Percentiles rank a stretch among this genome's conserved stretches.
Evolutionary conservation across 2,329 filamentous ascomycete genomes (phyloP).

Genomic region (Colletotrichum chlorophyti): DNA sequence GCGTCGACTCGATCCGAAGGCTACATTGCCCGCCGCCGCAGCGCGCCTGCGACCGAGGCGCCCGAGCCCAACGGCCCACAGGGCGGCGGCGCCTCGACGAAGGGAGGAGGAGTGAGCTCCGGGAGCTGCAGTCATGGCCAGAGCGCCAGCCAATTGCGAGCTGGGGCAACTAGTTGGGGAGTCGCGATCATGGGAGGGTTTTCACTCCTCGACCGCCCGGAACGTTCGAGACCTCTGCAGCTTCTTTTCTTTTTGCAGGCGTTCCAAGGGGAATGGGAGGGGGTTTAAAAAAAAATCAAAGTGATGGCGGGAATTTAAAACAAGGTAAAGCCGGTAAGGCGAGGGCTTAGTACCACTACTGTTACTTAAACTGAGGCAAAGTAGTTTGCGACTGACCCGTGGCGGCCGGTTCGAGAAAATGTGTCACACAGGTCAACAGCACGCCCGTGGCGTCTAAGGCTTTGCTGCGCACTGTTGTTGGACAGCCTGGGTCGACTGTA

Average conservation of each 20-base stretch:
- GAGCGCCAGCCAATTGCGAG: conserved; percentile 27
- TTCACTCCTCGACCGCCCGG: not conserved
- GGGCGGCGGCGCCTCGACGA: conserved; percentile 12
- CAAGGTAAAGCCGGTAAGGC: not conserved
- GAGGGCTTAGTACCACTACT: no score
- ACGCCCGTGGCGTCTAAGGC: no score
- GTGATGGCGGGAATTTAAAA: not conserved
- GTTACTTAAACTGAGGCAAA: no score
- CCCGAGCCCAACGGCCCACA: conserved; percentile 21
- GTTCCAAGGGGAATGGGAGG: no score
- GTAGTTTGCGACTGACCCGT: not conserved
- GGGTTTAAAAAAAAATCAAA: no score
- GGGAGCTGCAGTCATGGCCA: conserved; percentile 27
- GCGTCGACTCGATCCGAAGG: conserved; percentile 21
- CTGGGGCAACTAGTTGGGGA: conserved; percentile 25
- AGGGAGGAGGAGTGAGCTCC: conserved; percentile 17
- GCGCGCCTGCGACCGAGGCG: conserved; percentile 17
- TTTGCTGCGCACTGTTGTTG: conserved; percentile 16
- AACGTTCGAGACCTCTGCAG: not conserved
- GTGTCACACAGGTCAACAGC: conserved; percentile 10
- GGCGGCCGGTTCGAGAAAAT: no score
- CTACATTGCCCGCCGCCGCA: conserved; percentile 31
- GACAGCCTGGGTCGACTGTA: conserved; percentile 6
- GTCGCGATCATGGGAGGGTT: conserved; percentile 21
- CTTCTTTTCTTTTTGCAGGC: no score